Evolutionary conservation across 345 rosid species (phyloP).

Genomic region (Salix viminalis): DNA sequence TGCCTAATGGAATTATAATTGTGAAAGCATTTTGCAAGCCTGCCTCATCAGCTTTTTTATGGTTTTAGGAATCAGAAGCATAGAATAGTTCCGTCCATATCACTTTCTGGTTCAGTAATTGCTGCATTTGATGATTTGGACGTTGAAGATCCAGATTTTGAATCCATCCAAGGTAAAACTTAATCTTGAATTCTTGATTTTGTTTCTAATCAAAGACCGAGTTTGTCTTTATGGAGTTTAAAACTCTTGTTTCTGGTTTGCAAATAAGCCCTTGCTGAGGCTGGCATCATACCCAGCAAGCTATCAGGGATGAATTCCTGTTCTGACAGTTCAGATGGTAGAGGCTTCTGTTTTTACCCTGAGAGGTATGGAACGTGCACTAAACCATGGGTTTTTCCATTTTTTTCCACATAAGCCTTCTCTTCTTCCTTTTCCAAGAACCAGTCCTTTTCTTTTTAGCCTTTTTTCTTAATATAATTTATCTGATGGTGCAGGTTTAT

Average conservation of each 20-base stretch:
- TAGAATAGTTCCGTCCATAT: constrained; percentile 55
- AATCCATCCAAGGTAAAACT: constrained; percentile 56
- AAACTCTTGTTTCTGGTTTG: constrained; percentile 16
- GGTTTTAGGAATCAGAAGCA: constrained; percentile 58
- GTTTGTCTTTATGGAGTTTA: background rate
- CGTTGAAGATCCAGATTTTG: constrained; percentile 56
- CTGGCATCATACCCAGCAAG: constrained; percentile 68
- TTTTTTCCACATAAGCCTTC: background rate
- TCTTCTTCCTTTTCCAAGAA: background rate
- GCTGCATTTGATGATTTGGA: constrained; percentile 74
- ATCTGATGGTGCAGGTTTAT: constrained; percentile 47
- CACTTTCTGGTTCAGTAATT: constrained; percentile 52
- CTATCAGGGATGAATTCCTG: constrained; percentile 24
- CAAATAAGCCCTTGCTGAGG: constrained; percentile 71
- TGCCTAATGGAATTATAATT: background rate
- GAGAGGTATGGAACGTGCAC: constrained; percentile 43
- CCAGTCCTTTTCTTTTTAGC: background rate
- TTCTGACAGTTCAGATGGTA: constrained; percentile 26
- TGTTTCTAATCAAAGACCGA: constrained; percentile 1
- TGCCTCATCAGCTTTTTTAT: constrained; percentile 11
- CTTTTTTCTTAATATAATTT: background rate
- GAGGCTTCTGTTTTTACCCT: constrained; percentile 42
- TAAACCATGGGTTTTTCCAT: background rate
- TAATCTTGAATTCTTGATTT: background rate
- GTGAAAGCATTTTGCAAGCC: constrained; percentile 14